Percentiles rank a stretch among this genome's conserved stretches.
Conservation (phyloP, 73 alveolate genomes). For the Uronychia setigera region DNA sequence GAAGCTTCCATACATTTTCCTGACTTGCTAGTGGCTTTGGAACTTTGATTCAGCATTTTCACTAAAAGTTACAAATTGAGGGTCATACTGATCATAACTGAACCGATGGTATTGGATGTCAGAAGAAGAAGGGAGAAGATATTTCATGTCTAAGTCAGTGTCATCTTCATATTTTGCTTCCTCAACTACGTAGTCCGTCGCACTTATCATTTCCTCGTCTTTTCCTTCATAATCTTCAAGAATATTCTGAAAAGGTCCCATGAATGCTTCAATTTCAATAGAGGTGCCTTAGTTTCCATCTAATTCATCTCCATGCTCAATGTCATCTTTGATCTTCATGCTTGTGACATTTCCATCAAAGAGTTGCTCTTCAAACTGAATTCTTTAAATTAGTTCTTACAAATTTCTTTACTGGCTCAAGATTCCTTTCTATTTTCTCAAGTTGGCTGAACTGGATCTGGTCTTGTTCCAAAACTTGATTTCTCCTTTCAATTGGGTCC, state of each 20-base stretch:
- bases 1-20: background rate
- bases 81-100: background rate
- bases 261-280: background rate
- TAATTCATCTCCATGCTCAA: background rate
- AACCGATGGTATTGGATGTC: background rate
- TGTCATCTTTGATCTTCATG: background rate
- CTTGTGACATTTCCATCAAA: background rate
- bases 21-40: background rate
- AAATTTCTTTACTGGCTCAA: background rate
- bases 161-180: background rate
- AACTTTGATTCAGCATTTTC: background rate
- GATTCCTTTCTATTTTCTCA: background rate
- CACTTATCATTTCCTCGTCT: background rate
- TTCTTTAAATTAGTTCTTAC: background rate
- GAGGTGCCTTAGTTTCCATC: no score
- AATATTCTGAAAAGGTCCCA: background rate
- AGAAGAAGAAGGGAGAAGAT: background rate
- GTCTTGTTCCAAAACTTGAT: background rate
- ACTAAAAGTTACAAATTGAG: background rate
- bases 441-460: background rate
- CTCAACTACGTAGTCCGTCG: background rate
- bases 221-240: background rate
- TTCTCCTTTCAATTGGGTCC: background rate
- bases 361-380: background rate
- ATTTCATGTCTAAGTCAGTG: background rate